phyloP scores from a whole-genome alignment of 371 early-diverging fungal genomes.

The Mucor irregularis region DNA sequence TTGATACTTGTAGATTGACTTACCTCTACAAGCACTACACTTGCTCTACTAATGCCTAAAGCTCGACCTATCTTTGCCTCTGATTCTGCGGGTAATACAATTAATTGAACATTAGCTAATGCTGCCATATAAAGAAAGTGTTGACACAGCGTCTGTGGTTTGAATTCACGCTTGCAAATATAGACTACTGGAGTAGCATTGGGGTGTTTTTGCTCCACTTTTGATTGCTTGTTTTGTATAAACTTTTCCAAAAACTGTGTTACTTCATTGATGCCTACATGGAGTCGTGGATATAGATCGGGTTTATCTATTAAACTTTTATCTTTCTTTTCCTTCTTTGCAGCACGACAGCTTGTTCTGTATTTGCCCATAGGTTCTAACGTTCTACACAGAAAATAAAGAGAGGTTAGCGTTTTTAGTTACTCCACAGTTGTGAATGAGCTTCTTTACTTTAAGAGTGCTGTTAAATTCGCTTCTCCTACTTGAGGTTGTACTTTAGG shows the following conservation, averaged over 20 bases:
- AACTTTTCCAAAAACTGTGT: constrained; percentile 28
- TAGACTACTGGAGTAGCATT: constrained; percentile 19
- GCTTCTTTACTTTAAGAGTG: constrained; percentile 25
- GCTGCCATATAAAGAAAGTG: constrained; percentile 40
- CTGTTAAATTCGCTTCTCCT: constrained; percentile 15
- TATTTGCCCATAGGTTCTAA: constrained; percentile 28
- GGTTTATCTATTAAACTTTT: constrained; percentile 11
- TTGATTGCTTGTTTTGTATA: constrained; percentile 12
- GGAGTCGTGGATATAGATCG: constrained; percentile 21
- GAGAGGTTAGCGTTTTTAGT: not conserved
- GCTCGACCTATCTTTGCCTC: constrained; percentile 24
- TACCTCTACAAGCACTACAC: constrained; percentile 26
- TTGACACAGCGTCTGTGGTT: constrained; percentile 31
- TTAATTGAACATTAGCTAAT: constrained; percentile 26
- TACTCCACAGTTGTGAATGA: not conserved
- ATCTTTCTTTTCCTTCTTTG: constrained; percentile 12
- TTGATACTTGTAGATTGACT: too few species aligned
- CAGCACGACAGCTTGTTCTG: constrained; percentile 6
- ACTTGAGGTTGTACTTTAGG: constrained; percentile 25
- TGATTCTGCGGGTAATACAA: constrained; percentile 30
- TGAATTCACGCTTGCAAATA: constrained; percentile 42
- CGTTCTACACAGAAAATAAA: constrained; percentile 13
- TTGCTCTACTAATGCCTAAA: constrained; percentile 22
- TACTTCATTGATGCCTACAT: constrained; percentile 34
- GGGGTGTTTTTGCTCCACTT: not conserved